phyloP scores from a whole-genome alignment of 1,139 yeast species.

The Sugiyamaella sp. region DNA sequence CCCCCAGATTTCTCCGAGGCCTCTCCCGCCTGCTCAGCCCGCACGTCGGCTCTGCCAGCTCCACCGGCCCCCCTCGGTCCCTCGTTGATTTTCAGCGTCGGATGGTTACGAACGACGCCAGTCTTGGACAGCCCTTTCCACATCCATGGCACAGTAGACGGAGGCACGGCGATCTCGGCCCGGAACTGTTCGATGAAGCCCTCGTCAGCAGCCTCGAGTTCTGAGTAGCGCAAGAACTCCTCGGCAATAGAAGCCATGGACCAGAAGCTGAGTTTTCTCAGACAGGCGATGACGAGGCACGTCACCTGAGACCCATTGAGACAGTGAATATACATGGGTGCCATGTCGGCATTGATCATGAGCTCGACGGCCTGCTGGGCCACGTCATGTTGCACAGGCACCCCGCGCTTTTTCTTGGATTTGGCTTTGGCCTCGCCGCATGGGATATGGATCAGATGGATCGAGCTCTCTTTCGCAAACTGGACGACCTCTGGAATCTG shows the following conservation, averaged over 20 bases:
- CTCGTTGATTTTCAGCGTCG: slow-evolving; percentile 36
- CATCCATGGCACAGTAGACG: slow-evolving; percentile 65
- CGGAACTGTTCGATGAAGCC: slow-evolving; percentile 78
- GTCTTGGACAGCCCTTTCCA: slow-evolving; percentile 72
- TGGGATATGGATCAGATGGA: slow-evolving; percentile 63
- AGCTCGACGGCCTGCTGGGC: slow-evolving; percentile 61
- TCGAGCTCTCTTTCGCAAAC: slow-evolving; percentile 54
- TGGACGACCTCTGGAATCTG: slow-evolving; percentile 51
- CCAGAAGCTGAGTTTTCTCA: slow-evolving; percentile 86
- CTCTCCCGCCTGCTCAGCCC: too few species aligned
- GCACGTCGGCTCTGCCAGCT: not conserved
- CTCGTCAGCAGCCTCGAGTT: slow-evolving; percentile 83
- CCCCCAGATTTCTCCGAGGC: too few species aligned
- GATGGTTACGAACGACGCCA: slow-evolving; percentile 48
- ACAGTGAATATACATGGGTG: slow-evolving; percentile 85
- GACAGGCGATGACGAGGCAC: slow-evolving; percentile 79
- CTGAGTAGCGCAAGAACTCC: slow-evolving; percentile 78
- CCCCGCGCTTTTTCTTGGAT: slow-evolving; percentile 49
- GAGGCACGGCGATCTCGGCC: slow-evolving; percentile 61
- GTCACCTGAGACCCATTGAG: slow-evolving; percentile 89
- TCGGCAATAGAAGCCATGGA: slow-evolving; percentile 83
- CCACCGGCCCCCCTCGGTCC: not conserved
- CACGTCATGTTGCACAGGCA: slow-evolving; percentile 70
- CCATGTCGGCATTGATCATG: slow-evolving; percentile 59
- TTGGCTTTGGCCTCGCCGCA: slow-evolving; percentile 50